These are phyloP conservation scores for Dimocarpus longan DNA, from an alignment of 345 rosid species.

Conservation along the genomic window DNA sequence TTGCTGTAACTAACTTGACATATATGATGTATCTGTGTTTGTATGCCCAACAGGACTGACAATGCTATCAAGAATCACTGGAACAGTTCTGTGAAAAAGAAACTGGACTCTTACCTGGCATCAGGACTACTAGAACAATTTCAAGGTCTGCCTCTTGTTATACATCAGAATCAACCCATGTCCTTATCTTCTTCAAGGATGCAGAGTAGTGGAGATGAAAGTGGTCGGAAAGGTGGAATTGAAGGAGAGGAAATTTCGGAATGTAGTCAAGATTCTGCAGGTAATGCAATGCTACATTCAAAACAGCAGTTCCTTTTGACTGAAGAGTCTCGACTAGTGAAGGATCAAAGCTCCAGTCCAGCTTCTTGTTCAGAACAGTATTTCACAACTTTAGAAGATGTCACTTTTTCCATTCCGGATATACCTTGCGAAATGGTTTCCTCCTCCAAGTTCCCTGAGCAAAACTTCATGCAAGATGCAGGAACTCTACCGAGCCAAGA, in stretches of 20 bases:
- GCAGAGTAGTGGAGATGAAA: slow-evolving; percentile 73
- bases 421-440: slow-evolving; percentile 56
- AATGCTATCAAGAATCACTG: slow-evolving; percentile 98
- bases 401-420: slow-evolving; percentile 53
- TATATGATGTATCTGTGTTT: slow-evolving; percentile 25
- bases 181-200: slow-evolving; percentile 65
- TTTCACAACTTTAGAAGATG: slow-evolving; percentile 55
- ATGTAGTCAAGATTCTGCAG: slow-evolving; percentile 84
- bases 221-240: slow-evolving; percentile 46
- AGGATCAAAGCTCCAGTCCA: slow-evolving; percentile 61
- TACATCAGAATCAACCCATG: slow-evolving; percentile 53
- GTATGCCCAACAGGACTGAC: slow-evolving; percentile 81
- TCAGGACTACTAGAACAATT: slow-evolving; percentile 87
- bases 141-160: slow-evolving; percentile 60
- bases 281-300: slow-evolving; percentile 41
- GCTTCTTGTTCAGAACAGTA: slow-evolving; percentile 62
- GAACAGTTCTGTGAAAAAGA: slow-evolving; percentile 99
- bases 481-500: slow-evolving; percentile 41
- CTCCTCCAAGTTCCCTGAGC: slow-evolving; percentile 51
- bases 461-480: slow-evolving; percentile 40
- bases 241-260: slow-evolving; percentile 85
- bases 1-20: slow-evolving; percentile 1
- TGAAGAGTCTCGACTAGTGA: slow-evolving; percentile 49
- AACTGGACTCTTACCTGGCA: slow-evolving; percentile 85
- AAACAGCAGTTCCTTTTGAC: slow-evolving; percentile 49